Base-by-base conservation (phyloP, 2,329 filamentous ascomycete genomes). In the Sporothrix pallida region DNA sequence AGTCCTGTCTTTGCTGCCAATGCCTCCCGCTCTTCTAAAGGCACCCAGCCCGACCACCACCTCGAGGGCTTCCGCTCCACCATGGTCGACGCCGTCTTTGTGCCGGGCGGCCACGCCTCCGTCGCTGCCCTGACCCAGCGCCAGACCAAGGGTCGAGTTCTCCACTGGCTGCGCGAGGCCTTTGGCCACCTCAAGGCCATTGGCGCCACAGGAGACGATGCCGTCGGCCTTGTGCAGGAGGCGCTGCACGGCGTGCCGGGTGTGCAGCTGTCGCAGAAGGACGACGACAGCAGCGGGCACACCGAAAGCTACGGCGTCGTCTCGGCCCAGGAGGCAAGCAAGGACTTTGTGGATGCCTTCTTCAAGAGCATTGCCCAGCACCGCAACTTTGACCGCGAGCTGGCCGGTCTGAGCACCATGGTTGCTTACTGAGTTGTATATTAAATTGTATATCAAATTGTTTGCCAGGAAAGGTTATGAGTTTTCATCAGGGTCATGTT, bases 161-260 rank as follows among this genome's bases (percentile, higher is more conserved):
- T 92, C 1, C 91, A 95, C 83, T 96, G 91, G 88, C 83, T 95
- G 3, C 87, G 91, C 1, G 93, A 96, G 80, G 91, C 93, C 0
- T 96, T 95, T 77, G 93, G 92, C 0, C 93, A 96, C 76, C 85
- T 94, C 70, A 96, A 96, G 84, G 84, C 92, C 1, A 92, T 96
- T 31, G 93, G 89, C 1, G 93, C 91, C 0, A 92, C 91, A 0
- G 93, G 92, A 0, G 92, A 2, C 2, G 31, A 94, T 79, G 93
- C 86, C 0, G 88, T 93, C 0, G 84, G 88, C 2, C 83, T 95
- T 56, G 5, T 65, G n/a, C 9, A 65, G 6, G 62, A 65, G 12
- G 62, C 62, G 5, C 42, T 65, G 62, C 62, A 65, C 6, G 62
- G 62, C 42, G 62, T 65, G n/a, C 62, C 62, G n/a, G 23, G 62